Base-by-base conservation (phyloP, 257 asterid genomes). In the Verbascum thapsus region DNA sequence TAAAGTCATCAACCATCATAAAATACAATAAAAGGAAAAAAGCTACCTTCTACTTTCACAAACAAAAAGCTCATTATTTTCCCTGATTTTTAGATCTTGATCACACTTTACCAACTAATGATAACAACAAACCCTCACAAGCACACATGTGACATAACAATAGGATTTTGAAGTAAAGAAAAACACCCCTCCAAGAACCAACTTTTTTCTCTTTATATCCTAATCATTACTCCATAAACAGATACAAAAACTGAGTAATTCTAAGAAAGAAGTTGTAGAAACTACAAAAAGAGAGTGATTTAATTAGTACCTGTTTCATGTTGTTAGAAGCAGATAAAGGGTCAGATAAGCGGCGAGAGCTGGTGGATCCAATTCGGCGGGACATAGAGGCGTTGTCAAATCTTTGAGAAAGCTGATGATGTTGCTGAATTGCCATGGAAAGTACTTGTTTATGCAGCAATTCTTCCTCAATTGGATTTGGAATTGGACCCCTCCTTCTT, bases 401-500 rank as follows among this genome's bases (percentile, higher is more conserved):
- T 60, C 91, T 81, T 58, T 84, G 91, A 53, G 91, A 81, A 72
- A 84, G 67, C 52, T 77, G 87, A 15, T n/a, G n/a, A n/a, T 81
- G 91, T 61, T 84, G 91, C 63, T 84, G 87, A 78, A 84, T 84
- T 56, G 91, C 91, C 87, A 84, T 72, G 6, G 85, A 67, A 7
- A 84, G 75, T 49, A 88, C 91, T 73, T n/a, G n/a, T n/a, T n/a
- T n/a, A n/a, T 81, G 91, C 40, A 80, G 90, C 49, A 81, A 54
- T 53, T 84, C 91, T 35, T 84, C 91, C 43, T 84, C 88, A 70
- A 69, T 57, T n/a, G n/a, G n/a, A n/a, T n/a, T n/a, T 55, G 76
- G 56, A 20, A n/a, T n/a, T n/a, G n/a, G n/a, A n/a, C 75, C 75
- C 69, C 71, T 84, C 62, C 91, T 81, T 73, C 71, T 81, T 18